phyloP scores from a whole-genome alignment of 768 basidiomycete species.

The Trametes sanguinea region DNA sequence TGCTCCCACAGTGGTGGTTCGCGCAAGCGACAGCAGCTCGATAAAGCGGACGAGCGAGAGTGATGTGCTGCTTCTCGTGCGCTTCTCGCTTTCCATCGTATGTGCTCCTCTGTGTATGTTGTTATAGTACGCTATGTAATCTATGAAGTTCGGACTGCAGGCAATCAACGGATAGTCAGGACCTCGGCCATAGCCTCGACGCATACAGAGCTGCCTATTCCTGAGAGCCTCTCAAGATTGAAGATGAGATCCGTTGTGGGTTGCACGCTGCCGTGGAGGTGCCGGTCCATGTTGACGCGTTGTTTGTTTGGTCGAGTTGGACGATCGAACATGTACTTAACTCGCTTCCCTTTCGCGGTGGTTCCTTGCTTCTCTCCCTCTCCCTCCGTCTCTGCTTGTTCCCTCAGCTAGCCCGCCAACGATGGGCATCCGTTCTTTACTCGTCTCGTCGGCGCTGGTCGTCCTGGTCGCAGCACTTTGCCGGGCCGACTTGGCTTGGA shows the following conservation, averaged over 20 bases:
- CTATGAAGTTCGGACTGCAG: slow-evolving; percentile 4
- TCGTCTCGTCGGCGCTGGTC: slow-evolving; percentile 25
- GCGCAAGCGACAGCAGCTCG: slow-evolving; percentile 69
- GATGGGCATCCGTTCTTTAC: slow-evolving; percentile 21
- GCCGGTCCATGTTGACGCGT: slow-evolving; percentile 5
- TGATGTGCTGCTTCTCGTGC: slow-evolving; percentile 7
- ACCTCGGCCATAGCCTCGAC: too few species aligned
- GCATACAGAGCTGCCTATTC: too few species aligned
- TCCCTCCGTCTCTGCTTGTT: not conserved
- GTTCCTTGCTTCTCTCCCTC: not conserved
- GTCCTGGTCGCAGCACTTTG: slow-evolving; percentile 15
- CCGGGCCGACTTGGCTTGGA: slow-evolving; percentile 60
- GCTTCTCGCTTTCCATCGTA: not conserved
- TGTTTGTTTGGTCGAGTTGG: slow-evolving; percentile 21
- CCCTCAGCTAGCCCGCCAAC: not conserved
- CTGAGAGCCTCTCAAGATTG: too few species aligned
- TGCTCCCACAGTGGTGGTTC: slow-evolving; percentile 49
- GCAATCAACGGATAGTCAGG: not conserved
- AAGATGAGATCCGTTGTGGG: too few species aligned
- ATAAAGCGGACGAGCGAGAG: slow-evolving; percentile 55
- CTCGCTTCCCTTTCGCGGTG: not conserved
- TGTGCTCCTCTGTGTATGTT: slow-evolving; percentile 8
- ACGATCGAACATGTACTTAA: not conserved
- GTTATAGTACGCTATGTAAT: slow-evolving; percentile 21
- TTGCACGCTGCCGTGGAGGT: too few species aligned